These are phyloP conservation scores for Microbotryomycetes sp. DNA, from an alignment of 1,284 basidiomycete species.

Conservation along the genomic window DNA sequence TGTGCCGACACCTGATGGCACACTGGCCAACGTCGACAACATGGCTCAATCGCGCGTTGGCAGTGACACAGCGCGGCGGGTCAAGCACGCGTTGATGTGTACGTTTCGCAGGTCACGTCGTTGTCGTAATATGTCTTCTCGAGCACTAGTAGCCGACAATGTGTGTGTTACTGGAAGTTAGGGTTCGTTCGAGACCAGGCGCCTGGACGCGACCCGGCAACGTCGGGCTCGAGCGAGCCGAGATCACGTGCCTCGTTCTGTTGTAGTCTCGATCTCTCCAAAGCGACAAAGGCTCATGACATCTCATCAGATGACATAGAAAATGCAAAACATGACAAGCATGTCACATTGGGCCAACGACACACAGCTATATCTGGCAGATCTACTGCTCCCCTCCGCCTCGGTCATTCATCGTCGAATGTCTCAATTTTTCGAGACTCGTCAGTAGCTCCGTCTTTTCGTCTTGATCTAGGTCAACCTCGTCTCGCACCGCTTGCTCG, in stretches of 20 bases:
- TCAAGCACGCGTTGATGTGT: background rate
- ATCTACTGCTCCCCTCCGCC: background rate
- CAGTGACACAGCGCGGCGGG: too few relatives aligned
- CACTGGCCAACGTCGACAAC: background rate
- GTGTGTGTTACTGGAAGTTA: background rate
- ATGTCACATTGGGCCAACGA: too few relatives aligned
- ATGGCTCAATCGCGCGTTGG: too few relatives aligned
- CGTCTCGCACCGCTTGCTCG: constrained; percentile 12
- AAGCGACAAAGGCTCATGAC: too few relatives aligned
- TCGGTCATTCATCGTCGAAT: background rate
- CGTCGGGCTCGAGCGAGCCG: background rate
- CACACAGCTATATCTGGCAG: too few relatives aligned
- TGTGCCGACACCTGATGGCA: constrained; percentile 9
- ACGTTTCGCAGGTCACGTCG: too few relatives aligned
- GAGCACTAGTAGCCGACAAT: too few relatives aligned
- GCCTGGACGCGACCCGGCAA: background rate
- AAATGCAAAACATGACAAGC: too few relatives aligned
- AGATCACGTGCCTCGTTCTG: background rate
- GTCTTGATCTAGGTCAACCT: constrained; percentile 20
- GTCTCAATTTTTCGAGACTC: constrained; percentile 7
- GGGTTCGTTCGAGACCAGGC: background rate
- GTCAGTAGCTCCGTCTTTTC: constrained; percentile 17
- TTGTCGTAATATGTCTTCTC: too few relatives aligned
- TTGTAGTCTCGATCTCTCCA: too few relatives aligned
- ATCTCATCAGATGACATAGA: too few relatives aligned